phyloP scores from a whole-genome alignment of 345 rosid genomes.

The Triadica sebifera region DNA sequence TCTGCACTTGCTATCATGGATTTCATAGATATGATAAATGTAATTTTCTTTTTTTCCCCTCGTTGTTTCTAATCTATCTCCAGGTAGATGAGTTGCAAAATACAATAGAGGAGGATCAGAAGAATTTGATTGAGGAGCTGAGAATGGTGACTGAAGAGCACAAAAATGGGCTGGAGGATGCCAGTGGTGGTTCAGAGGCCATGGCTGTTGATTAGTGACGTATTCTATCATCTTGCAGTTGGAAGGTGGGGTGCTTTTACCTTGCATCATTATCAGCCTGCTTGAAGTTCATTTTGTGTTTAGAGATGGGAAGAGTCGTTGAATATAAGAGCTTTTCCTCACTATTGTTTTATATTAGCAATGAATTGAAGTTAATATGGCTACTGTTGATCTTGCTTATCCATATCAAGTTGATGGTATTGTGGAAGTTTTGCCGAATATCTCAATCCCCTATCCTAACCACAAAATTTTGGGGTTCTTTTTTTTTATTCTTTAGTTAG shows the following conservation, averaged over 20 bases:
- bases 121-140: conserved; percentile 80
- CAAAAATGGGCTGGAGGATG: conserved; percentile 60
- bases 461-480: neutral
- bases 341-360: neutral
- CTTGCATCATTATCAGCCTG: neutral
- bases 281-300: neutral
- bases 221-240: neutral
- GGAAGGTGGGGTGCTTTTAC: neutral
- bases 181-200: conserved; percentile 48
- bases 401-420: neutral
- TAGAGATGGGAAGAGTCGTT: neutral
- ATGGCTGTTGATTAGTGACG: conserved; percentile 52
- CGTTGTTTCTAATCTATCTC: neutral
- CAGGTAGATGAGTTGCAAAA: conserved; percentile 96
- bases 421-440: neutral
- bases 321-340: neutral
- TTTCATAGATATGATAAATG: neutral
- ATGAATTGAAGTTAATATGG: neutral
- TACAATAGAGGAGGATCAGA: conserved; percentile 88
- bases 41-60: neutral
- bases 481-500: neutral
- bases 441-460: neutral
- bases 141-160: conserved; percentile 72
- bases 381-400: neutral
- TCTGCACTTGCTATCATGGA: neutral